Conservation (phyloP, 768 basidiomycete species). For the Lepiota subincarnata region DNA sequence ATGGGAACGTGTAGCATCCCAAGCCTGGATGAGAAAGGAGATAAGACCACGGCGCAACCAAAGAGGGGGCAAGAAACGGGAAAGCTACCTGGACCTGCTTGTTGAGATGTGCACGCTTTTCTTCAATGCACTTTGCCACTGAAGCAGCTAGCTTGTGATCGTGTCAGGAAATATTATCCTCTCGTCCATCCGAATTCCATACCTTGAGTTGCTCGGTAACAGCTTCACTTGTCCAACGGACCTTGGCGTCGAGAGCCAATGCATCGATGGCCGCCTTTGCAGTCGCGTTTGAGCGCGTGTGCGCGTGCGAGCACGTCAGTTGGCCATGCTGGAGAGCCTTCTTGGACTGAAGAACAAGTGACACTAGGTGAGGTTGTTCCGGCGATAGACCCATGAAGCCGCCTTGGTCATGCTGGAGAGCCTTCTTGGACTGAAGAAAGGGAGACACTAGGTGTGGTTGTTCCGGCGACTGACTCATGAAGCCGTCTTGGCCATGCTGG, state of each 20-base stretch:
- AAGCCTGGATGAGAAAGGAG: constrained; percentile 43
- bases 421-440: constrained; percentile 78
- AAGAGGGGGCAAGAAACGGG: background rate
- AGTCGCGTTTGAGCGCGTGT: constrained; percentile 58
- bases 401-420: constrained; percentile 74
- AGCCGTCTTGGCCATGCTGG: constrained; percentile 71
- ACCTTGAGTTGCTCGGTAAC: constrained; percentile 78
- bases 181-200: constrained; percentile 11
- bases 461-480: constrained; percentile 23
- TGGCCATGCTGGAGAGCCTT: constrained; percentile 78
- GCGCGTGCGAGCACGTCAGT: constrained; percentile 67
- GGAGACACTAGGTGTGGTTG: constrained; percentile 70
- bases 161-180: background rate
- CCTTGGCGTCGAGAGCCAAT: constrained; percentile 74
- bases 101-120: constrained; percentile 58
- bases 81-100: constrained; percentile 56
- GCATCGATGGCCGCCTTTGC: constrained; percentile 66
- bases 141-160: constrained; percentile 58
- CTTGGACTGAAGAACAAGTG: constrained; percentile 77
- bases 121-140: constrained; percentile 72
- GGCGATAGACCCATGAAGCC: constrained; percentile 15
- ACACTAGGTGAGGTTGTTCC: constrained; percentile 62
- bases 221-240: constrained; percentile 72
- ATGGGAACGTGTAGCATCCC: constrained; percentile 62
- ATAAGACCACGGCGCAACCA: background rate